phyloP scores from a whole-genome alignment of 2,329 filamentous ascomycete genomes.

The Xylaria sp. region DNA sequence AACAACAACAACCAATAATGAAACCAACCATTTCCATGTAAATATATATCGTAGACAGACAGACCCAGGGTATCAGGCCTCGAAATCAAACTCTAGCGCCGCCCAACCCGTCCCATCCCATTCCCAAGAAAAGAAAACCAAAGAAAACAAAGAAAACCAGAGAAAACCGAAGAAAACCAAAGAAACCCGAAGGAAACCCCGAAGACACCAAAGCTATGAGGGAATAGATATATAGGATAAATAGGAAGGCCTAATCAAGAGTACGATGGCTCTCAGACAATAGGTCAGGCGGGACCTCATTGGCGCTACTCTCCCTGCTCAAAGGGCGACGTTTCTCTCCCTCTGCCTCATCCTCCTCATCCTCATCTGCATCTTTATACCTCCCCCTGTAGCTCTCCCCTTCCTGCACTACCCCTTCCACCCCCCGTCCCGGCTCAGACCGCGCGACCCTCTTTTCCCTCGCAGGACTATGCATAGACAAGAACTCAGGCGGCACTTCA shows the following conservation, averaged over 20 bases:
- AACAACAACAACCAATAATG: too few relatives aligned
- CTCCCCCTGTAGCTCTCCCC: not conserved
- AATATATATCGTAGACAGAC: too few relatives aligned
- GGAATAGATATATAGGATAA: not conserved
- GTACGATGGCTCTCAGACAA: slow-evolving; percentile 40
- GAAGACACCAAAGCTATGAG: not conserved
- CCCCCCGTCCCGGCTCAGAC: not conserved
- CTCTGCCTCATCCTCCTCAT: slow-evolving; percentile 4
- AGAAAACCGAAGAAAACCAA: not conserved
- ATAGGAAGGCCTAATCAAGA: slow-evolving; percentile 4
- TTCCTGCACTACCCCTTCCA: not conserved
- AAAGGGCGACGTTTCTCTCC: slow-evolving; percentile 20
- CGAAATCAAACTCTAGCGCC: too few relatives aligned
- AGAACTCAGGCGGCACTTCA: slow-evolving; percentile 54
- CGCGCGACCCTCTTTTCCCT: slow-evolving; percentile 12
- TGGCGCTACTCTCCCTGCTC: slow-evolving; percentile 43
- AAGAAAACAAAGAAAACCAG: not conserved
- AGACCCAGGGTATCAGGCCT: too few relatives aligned
- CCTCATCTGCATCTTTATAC: not conserved
- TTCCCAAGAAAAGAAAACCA: not conserved
- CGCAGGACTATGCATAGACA: slow-evolving; percentile 57
- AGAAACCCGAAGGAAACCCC: not conserved
- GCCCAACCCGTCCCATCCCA: not conserved
- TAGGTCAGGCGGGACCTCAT: slow-evolving; percentile 45
- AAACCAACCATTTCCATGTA: too few relatives aligned